Evolutionary conservation across 257 asterid genomes (phyloP), one percentile per base, ranked within the genome.

Genomic region (Solanum chmielewskii): DNA sequence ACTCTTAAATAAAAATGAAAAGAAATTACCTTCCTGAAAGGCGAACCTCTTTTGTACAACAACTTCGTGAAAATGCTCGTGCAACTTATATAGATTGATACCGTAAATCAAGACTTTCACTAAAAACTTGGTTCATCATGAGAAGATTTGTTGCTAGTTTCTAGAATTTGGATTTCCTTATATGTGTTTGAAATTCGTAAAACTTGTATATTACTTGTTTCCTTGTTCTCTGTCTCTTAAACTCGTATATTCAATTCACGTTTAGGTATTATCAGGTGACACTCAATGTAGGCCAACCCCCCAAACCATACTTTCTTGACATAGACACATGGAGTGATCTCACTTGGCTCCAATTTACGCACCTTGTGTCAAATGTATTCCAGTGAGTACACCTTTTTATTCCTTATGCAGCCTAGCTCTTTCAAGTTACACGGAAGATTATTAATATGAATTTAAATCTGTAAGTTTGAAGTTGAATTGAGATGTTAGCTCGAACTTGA

Each of bases 321-420:
- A 91, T 95, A 3, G 98, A 97, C 37, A 95, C 98, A 8, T 98
- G 37, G 37, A 35, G 37, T 35, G 37, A 35, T 35, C 37, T 35
- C 37, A 35, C 37, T 35, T 35, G 37, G 99, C 95, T 94, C 68
- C 98, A 94, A 62, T 97, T 5, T 88, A 97, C 85, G 98, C 95
- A 66, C 99, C 98, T 82, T 97, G 98, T 87, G 52, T 86, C n/a
- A 93, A 93, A 90, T 94, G 99, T 91, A 87, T 87, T 16, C 97
- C 98, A 89, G 98, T 93, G 86, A 76, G 84, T 37, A 59, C 81
- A 20, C 41, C 13, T 39, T 47, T 71, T 62, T 66, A 14, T 68
- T 49, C 60, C 56, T 35, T 86, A 29, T 13, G 21, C n/a, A 39
- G 4, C 44, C 33, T 70, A 33, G 77, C 77, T 70, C 77, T 70